A percentile compares a stretch with the other conserved stretches of the same genome.
phyloP scores from a whole-genome alignment of 2,329 filamentous ascomycete species.

The Niveomyces coronatus region DNA sequence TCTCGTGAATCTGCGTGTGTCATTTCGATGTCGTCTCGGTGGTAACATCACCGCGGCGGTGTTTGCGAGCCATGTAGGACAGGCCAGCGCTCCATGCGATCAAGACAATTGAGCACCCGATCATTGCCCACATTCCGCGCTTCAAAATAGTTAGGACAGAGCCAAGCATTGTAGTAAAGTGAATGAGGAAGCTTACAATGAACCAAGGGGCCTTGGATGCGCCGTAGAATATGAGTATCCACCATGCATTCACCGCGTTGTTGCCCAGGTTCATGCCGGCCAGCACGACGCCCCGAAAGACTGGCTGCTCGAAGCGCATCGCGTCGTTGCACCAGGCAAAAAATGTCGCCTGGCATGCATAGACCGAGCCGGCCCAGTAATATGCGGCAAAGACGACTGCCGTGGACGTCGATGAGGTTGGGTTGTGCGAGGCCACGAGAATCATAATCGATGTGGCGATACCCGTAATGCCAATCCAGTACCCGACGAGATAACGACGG shows the following conservation, averaged over 20 bases:
- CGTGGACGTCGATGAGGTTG: constrained; percentile 31
- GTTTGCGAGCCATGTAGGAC: constrained; percentile 23
- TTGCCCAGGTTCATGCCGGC: constrained; percentile 62
- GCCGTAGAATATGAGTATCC: constrained; percentile 61
- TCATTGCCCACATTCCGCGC: constrained; percentile 67
- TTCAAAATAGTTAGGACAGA: constrained; percentile 17
- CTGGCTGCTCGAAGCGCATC: constrained; percentile 51
- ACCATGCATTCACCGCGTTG: constrained; percentile 63
- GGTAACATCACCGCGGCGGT: background rate
- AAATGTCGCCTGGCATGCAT: constrained; percentile 64
- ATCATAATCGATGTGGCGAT: constrained; percentile 53
- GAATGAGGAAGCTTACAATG: constrained; percentile 32
- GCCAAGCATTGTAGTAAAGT: constrained; percentile 3
- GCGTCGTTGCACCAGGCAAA: constrained; percentile 70
- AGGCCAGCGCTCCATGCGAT: constrained; percentile 48
- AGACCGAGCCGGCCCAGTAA: constrained; percentile 60
- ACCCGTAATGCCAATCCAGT: constrained; percentile 57
- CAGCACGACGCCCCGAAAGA: constrained; percentile 55
- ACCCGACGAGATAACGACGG: constrained; percentile 54
- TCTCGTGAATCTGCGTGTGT: too few species aligned
- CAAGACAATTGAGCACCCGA: constrained; percentile 49
- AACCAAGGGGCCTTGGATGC: constrained; percentile 58
- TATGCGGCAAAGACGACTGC: constrained; percentile 52
- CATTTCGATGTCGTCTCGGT: background rate
- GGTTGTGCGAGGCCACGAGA: constrained; percentile 37